Conservation (phyloP, 192 early-diverging fungal genomes). For the Funneliformis geosporum region DNA sequence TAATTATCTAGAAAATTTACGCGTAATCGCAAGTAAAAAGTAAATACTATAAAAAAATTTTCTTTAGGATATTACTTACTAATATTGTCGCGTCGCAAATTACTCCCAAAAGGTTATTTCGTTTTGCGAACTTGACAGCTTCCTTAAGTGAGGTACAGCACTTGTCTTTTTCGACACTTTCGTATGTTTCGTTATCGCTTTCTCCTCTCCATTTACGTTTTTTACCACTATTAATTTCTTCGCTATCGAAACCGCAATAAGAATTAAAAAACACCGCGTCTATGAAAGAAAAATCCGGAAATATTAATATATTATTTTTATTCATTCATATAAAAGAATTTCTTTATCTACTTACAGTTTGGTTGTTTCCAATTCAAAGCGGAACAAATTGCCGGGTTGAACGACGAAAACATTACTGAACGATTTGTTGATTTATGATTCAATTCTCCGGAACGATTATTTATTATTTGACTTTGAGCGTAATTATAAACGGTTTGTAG, state of each 20-base stretch:
- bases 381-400: slow-evolving; percentile 89
- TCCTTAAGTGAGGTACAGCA: slow-evolving; percentile 81
- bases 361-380: slow-evolving; percentile 99
- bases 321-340: neutral
- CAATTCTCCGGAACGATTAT: slow-evolving; percentile 21
- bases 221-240: slow-evolving; percentile 37
- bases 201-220: slow-evolving; percentile 32
- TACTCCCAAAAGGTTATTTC: slow-evolving; percentile 89
- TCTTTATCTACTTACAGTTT: slow-evolving; percentile 70
- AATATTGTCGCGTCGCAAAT: slow-evolving; percentile 89
- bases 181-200: slow-evolving; percentile 10
- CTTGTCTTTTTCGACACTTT: slow-evolving; percentile 48
- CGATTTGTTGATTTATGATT: slow-evolving; percentile 31
- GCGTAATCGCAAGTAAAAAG: neutral
- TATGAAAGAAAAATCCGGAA: slow-evolving; percentile 24
- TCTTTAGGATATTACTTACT: slow-evolving; percentile 55
- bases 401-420: slow-evolving; percentile 80
- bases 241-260: slow-evolving; percentile 68
- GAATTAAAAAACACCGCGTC: slow-evolving; percentile 93
- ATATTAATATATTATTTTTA: neutral
- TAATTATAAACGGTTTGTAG: slow-evolving; percentile 85
- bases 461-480: slow-evolving; percentile 44
- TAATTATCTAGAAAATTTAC: neutral
- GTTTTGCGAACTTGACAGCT: slow-evolving; percentile 90
- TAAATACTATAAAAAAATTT: neutral